These are phyloP conservation scores for Bocquillonia castaneifolia DNA, from an alignment of 441 rosid genomes.

Conservation along the genomic window DNA sequence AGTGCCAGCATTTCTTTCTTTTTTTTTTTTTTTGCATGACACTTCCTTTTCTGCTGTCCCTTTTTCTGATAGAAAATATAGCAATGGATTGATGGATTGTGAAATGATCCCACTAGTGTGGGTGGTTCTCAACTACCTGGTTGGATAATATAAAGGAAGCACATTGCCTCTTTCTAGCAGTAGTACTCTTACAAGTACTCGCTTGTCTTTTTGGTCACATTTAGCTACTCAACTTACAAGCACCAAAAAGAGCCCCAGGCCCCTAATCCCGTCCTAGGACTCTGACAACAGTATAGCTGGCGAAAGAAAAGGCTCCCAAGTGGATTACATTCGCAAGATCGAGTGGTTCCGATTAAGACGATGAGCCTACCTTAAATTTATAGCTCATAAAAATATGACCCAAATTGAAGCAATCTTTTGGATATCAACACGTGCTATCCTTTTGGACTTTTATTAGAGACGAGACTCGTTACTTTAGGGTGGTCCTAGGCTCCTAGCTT, in stretches of 20 bases:
- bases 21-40: constrained; percentile 22
- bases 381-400: not conserved
- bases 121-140: constrained; percentile 27
- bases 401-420: not conserved
- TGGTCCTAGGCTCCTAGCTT: not conserved
- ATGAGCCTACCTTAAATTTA: not conserved
- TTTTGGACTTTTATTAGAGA: not conserved
- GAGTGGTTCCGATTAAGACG: constrained; percentile 26
- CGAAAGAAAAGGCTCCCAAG: not conserved
- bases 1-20: constrained; percentile 22
- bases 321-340: constrained; percentile 15
- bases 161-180: constrained; percentile 6
- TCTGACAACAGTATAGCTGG: constrained; percentile 4
- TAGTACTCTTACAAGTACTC: too few species aligned
- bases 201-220: constrained; percentile 25
- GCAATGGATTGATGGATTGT: constrained; percentile 18
- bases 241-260: not conserved
- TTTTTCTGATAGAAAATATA: constrained; percentile 26
- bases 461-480: not conserved
- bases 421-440: not conserved
- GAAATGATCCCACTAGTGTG: constrained; percentile 24
- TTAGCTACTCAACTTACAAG: not conserved
- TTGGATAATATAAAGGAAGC: not conserved
- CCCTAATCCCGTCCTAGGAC: not conserved
- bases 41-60: constrained; percentile 32